Evolutionary conservation across 148 eudicot species (phyloP).

Genomic region (Chenopodium suecicum): DNA sequence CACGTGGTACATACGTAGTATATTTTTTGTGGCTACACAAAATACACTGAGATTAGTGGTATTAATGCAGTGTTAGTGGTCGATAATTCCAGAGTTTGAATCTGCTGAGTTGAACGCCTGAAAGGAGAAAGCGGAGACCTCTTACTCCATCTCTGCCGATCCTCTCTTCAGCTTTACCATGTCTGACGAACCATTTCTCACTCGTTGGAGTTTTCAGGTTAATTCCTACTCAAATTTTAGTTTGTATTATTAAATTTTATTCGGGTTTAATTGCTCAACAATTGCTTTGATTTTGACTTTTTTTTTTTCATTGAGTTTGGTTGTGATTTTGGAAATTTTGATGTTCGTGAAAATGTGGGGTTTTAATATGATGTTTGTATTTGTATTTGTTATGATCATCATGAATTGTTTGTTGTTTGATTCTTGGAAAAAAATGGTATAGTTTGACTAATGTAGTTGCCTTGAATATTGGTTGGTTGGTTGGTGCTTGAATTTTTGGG

Average conservation of each 20-base stretch:
- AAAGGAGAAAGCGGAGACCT: neutral
- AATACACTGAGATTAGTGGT: no score
- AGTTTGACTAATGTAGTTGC: neutral
- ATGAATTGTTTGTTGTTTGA: neutral
- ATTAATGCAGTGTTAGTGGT: no score
- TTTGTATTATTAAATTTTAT: neutral
- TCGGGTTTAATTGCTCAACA: neutral
- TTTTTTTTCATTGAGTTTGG: neutral
- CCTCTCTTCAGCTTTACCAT: slow-evolving; percentile 18
- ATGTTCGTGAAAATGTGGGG: neutral
- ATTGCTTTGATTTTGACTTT: neutral
- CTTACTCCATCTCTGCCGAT: neutral
- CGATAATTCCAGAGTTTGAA: no score
- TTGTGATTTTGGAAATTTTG: neutral
- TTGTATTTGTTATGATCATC: neutral
- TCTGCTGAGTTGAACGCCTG: no score
- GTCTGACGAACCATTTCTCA: slow-evolving; percentile 64
- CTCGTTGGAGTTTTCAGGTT: slow-evolving; percentile 87
- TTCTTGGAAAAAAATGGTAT: neutral
- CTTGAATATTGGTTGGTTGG: slow-evolving; percentile 19
- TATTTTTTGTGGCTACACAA: no score
- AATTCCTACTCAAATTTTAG: neutral
- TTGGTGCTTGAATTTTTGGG: slow-evolving; percentile 28
- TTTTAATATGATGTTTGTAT: no score
- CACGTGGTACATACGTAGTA: no score